Percentiles rank a stretch among this genome's conserved stretches.
phyloP scores from a whole-genome alignment of 1,284 basidiomycete genomes.

The Hypsizygus ulmarius region DNA sequence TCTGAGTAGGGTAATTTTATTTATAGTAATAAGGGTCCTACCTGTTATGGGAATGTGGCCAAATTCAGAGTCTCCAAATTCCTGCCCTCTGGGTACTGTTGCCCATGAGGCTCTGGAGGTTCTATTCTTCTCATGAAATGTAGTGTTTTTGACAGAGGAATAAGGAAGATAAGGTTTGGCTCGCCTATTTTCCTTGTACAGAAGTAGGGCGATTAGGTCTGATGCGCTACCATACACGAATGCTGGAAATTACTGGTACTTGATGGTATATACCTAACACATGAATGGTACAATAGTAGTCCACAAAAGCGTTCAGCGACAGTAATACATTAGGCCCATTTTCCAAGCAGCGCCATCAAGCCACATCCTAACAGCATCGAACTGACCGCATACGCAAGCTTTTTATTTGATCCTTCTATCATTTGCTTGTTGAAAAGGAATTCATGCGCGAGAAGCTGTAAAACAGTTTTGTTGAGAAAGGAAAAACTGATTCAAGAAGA shows the following conservation, averaged over 20 bases:
- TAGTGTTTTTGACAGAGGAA: no score
- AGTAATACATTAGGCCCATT: slow-evolving; percentile 63
- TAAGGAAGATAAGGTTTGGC: no score
- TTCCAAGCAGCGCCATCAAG: slow-evolving; percentile 82
- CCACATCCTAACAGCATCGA: slow-evolving; percentile 79
- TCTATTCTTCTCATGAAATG: no score
- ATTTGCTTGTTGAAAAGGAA: slow-evolving; percentile 88
- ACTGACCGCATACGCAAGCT: slow-evolving; percentile 65
- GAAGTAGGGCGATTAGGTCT: no score
- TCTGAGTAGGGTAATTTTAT: no score
- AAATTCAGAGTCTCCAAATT: no score
- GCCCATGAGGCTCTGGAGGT: no score
- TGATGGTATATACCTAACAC: not conserved
- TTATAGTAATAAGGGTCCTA: no score
- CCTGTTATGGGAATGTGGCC: no score
- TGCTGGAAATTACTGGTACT: not conserved
- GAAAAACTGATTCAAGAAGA: slow-evolving; percentile 6
- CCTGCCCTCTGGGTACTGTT: no score
- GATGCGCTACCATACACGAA: not conserved
- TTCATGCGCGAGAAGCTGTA: slow-evolving; percentile 84
- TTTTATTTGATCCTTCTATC: slow-evolving; percentile 62
- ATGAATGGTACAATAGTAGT: slow-evolving; percentile 4
- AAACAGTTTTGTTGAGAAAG: slow-evolving; percentile 3
- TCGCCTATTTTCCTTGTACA: no score
- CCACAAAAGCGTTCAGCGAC: not conserved